Evolutionary conservation across 164 flowering plant species (phyloP).

Genomic region (Stephania japonica): DNA sequence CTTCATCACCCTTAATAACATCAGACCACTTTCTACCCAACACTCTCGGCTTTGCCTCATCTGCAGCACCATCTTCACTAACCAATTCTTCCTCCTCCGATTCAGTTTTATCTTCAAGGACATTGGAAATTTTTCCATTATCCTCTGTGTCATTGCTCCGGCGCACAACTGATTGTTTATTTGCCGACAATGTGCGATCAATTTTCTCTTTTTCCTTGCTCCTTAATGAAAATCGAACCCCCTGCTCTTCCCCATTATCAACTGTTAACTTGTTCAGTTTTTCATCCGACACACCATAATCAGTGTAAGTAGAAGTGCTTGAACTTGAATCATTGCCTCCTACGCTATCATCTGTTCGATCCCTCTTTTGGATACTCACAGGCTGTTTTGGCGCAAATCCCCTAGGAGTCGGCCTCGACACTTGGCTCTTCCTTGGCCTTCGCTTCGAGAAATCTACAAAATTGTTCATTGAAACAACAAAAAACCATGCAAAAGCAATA

Average conservation of each 20-base stretch:
- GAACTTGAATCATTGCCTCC: slow-evolving; percentile 32
- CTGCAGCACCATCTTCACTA: slow-evolving; percentile 12
- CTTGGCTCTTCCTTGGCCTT: slow-evolving; percentile 43
- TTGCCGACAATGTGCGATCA: slow-evolving; percentile 9
- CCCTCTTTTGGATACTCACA: slow-evolving; percentile 43
- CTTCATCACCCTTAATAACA: slow-evolving; percentile 11
- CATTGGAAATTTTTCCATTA: slow-evolving; percentile 19
- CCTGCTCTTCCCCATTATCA: slow-evolving; percentile 22
- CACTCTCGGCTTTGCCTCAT: slow-evolving; percentile 12
- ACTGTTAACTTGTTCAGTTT: slow-evolving; percentile 22
- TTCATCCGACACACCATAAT: slow-evolving; percentile 20
- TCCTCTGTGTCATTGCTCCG: slow-evolving; percentile 17
- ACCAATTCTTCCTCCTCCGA: slow-evolving; percentile 9
- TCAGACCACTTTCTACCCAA: slow-evolving; percentile 10
- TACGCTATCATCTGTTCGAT: slow-evolving; percentile 30
- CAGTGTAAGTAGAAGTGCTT: slow-evolving; percentile 19
- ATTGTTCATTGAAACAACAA: background rate
- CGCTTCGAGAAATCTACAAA: slow-evolving; percentile 65
- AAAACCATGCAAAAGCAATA: background rate
- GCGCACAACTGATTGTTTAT: slow-evolving; percentile 7
- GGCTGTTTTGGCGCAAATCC: slow-evolving; percentile 52
- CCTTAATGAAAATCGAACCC: slow-evolving; percentile 14
- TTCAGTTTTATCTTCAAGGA: slow-evolving; percentile 14
- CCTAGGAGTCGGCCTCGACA: slow-evolving; percentile 41
- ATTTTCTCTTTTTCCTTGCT: slow-evolving; percentile 19